A percentile compares a stretch with the other conserved stretches of the same genome.
Evolutionary conservation across 73 alveolate species (phyloP).

Genomic region (Tetrahymena borealis): DNA sequence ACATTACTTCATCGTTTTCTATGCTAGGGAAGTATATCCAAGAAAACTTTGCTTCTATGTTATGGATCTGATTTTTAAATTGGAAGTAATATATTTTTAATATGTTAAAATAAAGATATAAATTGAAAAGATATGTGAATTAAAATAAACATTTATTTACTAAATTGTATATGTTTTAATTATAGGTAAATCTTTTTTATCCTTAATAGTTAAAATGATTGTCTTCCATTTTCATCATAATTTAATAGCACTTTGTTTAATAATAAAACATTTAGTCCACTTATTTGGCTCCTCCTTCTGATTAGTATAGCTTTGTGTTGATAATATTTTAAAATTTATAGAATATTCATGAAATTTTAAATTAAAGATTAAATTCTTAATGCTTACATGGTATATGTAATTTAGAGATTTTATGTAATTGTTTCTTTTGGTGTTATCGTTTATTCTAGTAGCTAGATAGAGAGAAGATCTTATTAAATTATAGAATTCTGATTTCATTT

Average conservation of each 20-base stretch:
- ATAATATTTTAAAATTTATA: not conserved
- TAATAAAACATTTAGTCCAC: not conserved
- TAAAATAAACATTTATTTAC: not conserved
- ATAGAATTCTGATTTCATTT: not conserved
- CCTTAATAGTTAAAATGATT: not conserved
- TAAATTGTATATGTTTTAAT: not conserved
- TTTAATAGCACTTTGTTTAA: not conserved
- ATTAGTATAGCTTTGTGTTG: not conserved
- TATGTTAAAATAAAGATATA: not conserved
- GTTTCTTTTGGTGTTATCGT: not conserved
- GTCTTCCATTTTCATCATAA: not conserved
- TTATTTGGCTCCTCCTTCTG: slow-evolving; percentile 1
- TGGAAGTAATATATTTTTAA: not conserved
- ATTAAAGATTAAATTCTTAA: not conserved
- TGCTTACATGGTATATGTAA: not conserved
- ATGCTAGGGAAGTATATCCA: not conserved
- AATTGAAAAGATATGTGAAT: not conserved
- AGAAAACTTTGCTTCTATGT: not conserved
- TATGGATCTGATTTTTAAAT: not conserved
- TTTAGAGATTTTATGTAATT: not conserved
- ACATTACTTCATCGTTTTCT: not conserved
- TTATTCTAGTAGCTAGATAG: not conserved
- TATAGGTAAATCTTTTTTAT: not conserved
- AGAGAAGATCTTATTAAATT: not conserved
- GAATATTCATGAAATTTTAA: not conserved